Evolutionary conservation across 2,329 filamentous ascomycete species (phyloP), one percentile per base, ranked within the genome.

Genomic region (Dothistroma septosporum): DNA sequence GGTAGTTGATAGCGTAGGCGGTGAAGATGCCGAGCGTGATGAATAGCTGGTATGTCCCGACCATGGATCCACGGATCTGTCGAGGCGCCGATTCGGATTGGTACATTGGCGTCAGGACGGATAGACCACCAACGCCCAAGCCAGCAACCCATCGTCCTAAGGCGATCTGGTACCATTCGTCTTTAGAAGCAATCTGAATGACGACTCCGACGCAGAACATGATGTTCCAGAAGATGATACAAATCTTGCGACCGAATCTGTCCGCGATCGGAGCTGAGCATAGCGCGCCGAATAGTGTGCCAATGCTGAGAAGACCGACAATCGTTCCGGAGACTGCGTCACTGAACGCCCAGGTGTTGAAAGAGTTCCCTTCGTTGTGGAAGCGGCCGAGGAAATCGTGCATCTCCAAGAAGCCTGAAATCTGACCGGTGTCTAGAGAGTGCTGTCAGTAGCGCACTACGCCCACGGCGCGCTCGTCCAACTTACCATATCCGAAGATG

Each of bases 81-180:
- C 85, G 80, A 0, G 87, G 87, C 2, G 84, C 83, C 59, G 82
- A 85, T 73, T 90, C 87, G 16, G 81, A 83, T 71, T 88, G 85
- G 67, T 89, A 89, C 83, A 90, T 86, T 53, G 85, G 85, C 0
- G 87, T 85, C 28, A 85, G 76, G 47, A 87, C 86, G 6, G 83
- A 87, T 0, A 89, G 77, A 21, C 83, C 80, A 31, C 87, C 87
- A 52, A 90, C 84, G 21, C 86, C 86, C 2, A 88, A 71, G 66
- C 87, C 87, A 24, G 85, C 87, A n/a, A 88, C 80, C 65, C 86
- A 80, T 49, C 87, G 80, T 53, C 87, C 87, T 19, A 87, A 73
- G 31, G 85, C 85, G 60, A 89, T 82, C 67, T 89, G 87, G 61
- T 82, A 83, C 87, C 87, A 89, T 48, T 74, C 74, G 2, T 65